Percentiles rank a stretch among this genome's conserved stretches.
These are phyloP conservation scores for Bipolaris zeicola DNA, from an alignment of 2,329 filamentous ascomycete species.

Conservation along the genomic window DNA sequence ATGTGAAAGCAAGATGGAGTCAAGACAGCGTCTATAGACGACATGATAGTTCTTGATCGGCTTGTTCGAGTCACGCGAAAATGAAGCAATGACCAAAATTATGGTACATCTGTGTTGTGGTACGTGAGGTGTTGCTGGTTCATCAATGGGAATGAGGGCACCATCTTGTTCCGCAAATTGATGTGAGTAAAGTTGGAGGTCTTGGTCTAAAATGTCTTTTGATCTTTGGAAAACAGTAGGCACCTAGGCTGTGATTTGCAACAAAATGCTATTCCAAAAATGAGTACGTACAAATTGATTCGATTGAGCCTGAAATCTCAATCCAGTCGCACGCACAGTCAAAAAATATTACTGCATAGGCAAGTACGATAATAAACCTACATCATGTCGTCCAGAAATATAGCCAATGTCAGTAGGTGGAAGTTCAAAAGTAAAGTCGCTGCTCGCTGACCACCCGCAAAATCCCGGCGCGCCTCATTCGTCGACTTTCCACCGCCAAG, in stretches of 20 bases:
- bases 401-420: not conserved
- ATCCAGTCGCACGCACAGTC: too few species aligned
- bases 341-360: not conserved
- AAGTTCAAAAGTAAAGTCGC: not conserved
- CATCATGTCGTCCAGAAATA: not conserved
- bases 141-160: not conserved
- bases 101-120: not conserved
- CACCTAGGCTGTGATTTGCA: not conserved
- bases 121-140: not conserved
- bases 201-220: not conserved
- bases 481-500: conserved; percentile 16
- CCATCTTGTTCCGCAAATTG: not conserved
- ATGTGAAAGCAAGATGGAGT: conserved; percentile 4
- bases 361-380: not conserved
- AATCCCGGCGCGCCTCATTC: conserved; percentile 30
- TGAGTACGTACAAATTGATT: not conserved
- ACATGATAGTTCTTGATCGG: conserved; percentile 19
- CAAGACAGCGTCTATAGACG: not conserved
- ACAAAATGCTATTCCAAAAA: not conserved
- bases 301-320: too few species aligned
- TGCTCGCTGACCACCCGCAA: conserved; percentile 32
- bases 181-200: not conserved
- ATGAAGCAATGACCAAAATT: conserved; percentile 32
- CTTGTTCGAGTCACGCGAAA: conserved; percentile 29
- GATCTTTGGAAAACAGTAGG: not conserved